These are phyloP conservation scores for Phoma sp. DNA, from an alignment of 2,329 filamentous ascomycete genomes.

Conservation along the genomic window DNA sequence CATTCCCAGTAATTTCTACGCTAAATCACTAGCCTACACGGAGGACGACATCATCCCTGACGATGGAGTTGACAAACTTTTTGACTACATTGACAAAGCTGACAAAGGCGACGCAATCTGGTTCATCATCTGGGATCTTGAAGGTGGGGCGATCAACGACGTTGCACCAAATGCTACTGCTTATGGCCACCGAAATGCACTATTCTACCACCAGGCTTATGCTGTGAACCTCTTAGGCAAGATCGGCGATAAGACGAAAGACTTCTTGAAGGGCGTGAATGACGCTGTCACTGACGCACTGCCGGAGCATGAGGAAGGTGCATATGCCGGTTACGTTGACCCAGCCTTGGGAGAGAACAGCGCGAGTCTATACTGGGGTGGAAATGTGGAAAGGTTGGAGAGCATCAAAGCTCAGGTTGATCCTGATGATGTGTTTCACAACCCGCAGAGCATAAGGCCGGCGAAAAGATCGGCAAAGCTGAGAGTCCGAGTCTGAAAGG, in stretches of 20 bases:
- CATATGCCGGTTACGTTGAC: constrained; percentile 63
- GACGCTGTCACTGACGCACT: constrained; percentile 44
- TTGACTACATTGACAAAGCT: constrained; percentile 39
- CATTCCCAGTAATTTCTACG: constrained; percentile 44
- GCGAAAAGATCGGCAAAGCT: constrained; percentile 17
- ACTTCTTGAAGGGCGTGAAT: constrained; percentile 53
- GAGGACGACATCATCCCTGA: constrained; percentile 41
- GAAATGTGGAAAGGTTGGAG: constrained; percentile 45
- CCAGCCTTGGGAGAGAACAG: constrained; percentile 53
- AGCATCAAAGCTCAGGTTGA: constrained; percentile 51
- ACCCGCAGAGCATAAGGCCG: constrained; percentile 45
- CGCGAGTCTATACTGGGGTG: constrained; percentile 57
- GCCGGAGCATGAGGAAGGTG: constrained; percentile 49
- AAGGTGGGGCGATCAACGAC: constrained; percentile 44
- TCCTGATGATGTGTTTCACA: constrained; percentile 47
- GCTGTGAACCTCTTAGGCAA: constrained; percentile 42
- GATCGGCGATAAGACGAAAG: constrained; percentile 46
- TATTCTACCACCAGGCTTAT: constrained; percentile 50
- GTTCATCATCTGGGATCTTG: constrained; percentile 48
- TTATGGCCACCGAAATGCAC: constrained; percentile 42
- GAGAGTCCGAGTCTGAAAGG: background rate
- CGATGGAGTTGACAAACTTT: constrained; percentile 40
- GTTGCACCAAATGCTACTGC: constrained; percentile 41
- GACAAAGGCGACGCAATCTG: constrained; percentile 44
- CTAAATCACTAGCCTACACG: constrained; percentile 46